Base-by-base conservation (phyloP, 441 rosid genomes). In the Eruca vesicaria region DNA sequence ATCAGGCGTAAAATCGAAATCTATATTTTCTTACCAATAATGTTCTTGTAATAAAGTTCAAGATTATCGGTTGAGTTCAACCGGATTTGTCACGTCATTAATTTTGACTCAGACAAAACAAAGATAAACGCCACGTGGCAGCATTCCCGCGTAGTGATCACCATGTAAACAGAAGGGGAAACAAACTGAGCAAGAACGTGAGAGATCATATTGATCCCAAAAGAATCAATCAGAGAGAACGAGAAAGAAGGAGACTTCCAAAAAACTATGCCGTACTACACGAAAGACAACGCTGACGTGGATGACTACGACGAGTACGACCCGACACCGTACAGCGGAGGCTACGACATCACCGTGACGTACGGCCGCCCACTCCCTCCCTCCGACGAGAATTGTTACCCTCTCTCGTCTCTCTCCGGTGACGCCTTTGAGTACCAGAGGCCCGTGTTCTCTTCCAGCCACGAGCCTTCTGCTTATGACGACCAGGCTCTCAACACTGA, bases 321-420 rank as follows among this genome's bases (percentile, higher is more conserved):
- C 70, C 87, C 96, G 19, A 90, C 87, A 9, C 96, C 96, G 0
- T 92, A 88, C 65, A 90, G 89, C 2, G 97, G 97, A 7, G 97
- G 97, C 20, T 92, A 87, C 63, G 91, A 90, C 86, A 58, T 90
- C 58, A 29, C 66, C 57, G 50, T 84, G 62, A 85, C 91, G 7
- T 92, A 84, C 80, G 96, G 97, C 43, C 96, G 96, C 19, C 83
- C 94, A 0, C 60, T 90, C 14, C 78, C 84, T 5, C 89, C 86
- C 5, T 87, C 89, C 50, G 88, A 82, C 0, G 90, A 92, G 56
- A 89, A 81, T 14, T 92, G 97, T 80, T 78, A 88, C 76, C 83
- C 86, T 14, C 82, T 76, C 61, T 73, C 88, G 11, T 63, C 85
- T 56, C 62, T 64, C 35, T 63, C 76, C 70, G 84, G 73, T 16